Evolutionary conservation across 1,284 basidiomycete species (phyloP).

Genomic region (Naganishia cerealis): DNA sequence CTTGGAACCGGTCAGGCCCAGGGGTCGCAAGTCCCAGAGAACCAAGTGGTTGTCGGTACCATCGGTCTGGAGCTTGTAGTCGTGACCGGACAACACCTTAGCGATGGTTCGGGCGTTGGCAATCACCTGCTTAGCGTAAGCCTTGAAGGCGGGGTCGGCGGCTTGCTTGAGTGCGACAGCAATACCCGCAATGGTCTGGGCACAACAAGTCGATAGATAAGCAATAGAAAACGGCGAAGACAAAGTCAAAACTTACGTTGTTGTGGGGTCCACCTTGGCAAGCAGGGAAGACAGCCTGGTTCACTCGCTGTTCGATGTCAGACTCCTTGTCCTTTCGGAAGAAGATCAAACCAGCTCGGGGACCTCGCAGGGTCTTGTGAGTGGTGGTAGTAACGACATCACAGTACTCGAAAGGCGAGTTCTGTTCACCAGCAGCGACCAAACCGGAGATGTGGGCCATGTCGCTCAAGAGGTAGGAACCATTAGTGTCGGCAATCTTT

Average conservation of each 20-base stretch:
- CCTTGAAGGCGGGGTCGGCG: conserved; percentile 83
- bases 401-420: conserved; percentile 92
- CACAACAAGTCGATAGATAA: conserved; percentile 10
- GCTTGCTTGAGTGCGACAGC: conserved; percentile 95
- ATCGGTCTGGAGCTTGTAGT: conserved; percentile 94
- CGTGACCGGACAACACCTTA: conserved; percentile 67
- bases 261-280: conserved; percentile 99
- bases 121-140: conserved; percentile 93
- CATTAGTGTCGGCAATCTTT: conserved; percentile 80
- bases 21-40: conserved; percentile 94
- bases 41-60: conserved; percentile 98
- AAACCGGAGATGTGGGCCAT: conserved; percentile 98
- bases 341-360: conserved; percentile 97
- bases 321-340: conserved; percentile 88
- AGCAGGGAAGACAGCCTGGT: conserved; percentile 98
- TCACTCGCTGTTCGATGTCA: conserved; percentile 91
- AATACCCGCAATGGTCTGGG: conserved; percentile 87
- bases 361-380: conserved; percentile 98
- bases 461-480: conserved; percentile 89
- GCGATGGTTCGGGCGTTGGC: conserved; percentile 79
- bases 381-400: conserved; percentile 97
- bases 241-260: conserved; percentile 63
- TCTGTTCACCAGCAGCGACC: conserved; percentile 87
- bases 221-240: not conserved
- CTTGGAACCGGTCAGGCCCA: conserved; percentile 94